Base-by-base conservation (phyloP, 2,329 filamentous ascomycete species). In the Cryphonectria parasitica region DNA sequence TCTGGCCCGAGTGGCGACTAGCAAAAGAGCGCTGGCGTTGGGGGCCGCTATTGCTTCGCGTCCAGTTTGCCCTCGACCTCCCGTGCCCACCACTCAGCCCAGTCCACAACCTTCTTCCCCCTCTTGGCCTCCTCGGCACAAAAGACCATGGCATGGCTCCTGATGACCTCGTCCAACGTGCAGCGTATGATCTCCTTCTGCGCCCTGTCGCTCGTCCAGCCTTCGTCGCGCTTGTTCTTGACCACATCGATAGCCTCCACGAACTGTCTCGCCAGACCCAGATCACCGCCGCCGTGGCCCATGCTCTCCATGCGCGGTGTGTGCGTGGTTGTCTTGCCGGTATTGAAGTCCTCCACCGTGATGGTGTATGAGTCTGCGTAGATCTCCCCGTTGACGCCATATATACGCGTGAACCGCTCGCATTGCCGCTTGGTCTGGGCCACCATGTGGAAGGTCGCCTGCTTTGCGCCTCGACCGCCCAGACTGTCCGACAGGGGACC, bases 91-190 rank as follows among this genome's bases (percentile, higher is more conserved):
- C 94, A 97, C 63, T 86, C 80, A 60, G 82, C 81, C 90, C 93
- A 98, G 74, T 91, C 86, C 4, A 98, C 82, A 10, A 96, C 90
- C 77, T 87, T 90, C 77, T 87, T 89, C 66, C 86, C 85, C 65
- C 83, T 84, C 76, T 95, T 88, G 6, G 95, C 94, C 76, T 97
- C 92, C 81, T 98, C 96, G 0, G 95, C 96, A 34, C 94, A 95
- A 83, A 98, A 99, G 0, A 98, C 95, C 81, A 96, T 88, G 1
- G 92, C 95, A 82, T 98, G 96, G 77, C 94, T 97, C 64, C 92
- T 86, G n/a, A 98, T 86, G 1, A 92, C 89, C 77, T 98, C 96
- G 69, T 97, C 93, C 10, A 97, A 82, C 17, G 91, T 92, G 80
- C 93, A 97, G 0, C 94, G 94, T 36, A 98, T 84, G 77, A 91